Percentiles rank a stretch among this genome's conserved stretches.
Conservation (phyloP, 345 rosid genomes). For the Diplotaxis tenuifolia region DNA sequence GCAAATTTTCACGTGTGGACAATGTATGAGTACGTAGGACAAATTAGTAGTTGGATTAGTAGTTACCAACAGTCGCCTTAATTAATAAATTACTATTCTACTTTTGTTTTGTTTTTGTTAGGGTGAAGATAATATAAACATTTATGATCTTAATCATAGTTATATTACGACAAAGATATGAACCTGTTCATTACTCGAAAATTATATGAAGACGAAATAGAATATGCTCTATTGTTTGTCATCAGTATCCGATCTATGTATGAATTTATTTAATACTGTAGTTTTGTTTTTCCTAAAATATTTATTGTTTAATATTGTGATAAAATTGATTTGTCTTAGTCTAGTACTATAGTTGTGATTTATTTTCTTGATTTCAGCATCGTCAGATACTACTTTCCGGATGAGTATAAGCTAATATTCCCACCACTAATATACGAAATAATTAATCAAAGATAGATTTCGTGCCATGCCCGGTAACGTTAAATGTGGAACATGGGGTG, state of each 20-base stretch:
- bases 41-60: constrained; percentile 37
- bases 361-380: constrained; percentile 15
- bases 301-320: background rate
- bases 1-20: constrained; percentile 20
- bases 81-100: constrained; percentile 7
- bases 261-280: background rate
- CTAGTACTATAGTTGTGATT: background rate
- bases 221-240: background rate
- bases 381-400: constrained; percentile 1
- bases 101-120: constrained; percentile 13
- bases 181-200: constrained; percentile 3
- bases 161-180: constrained; percentile 24
- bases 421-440: constrained; percentile 8
- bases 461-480: constrained; percentile 32
- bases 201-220: constrained; percentile 1
- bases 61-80: constrained; percentile 34
- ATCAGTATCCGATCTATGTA: background rate
- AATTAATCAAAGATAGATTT: constrained; percentile 17
- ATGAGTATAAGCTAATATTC: background rate
- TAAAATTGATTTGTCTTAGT: background rate
- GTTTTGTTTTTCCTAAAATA: background rate
- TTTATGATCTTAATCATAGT: constrained; percentile 19
- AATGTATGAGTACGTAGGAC: constrained; percentile 18
- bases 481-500: constrained; percentile 35
- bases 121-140: constrained; percentile 25